phyloP scores from a whole-genome alignment of 345 rosid genomes.

The Eutrema yunnanense region DNA sequence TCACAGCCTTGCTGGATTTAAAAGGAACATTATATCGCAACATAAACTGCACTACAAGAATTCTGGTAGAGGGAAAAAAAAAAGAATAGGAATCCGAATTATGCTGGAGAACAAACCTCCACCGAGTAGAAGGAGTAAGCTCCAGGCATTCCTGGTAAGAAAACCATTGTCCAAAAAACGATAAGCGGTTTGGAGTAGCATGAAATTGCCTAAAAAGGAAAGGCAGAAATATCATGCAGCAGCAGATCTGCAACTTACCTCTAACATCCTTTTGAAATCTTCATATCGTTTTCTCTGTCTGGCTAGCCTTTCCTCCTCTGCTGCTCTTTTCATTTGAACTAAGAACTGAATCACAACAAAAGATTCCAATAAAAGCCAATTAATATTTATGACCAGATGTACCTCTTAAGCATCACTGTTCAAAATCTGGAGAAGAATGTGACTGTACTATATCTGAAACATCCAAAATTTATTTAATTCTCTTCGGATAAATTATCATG shows the following conservation, averaged over 20 bases:
- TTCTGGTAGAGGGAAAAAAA: background rate
- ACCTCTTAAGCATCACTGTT: conserved; percentile 13
- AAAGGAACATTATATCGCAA: conserved; percentile 15
- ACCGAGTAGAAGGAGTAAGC: conserved; percentile 67
- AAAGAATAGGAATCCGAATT: conserved; percentile 1
- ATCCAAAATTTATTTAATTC: background rate
- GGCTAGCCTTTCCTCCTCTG: conserved; percentile 68
- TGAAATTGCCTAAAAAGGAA: background rate
- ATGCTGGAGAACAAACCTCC: conserved; percentile 63
- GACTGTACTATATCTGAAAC: background rate
- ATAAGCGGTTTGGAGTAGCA: background rate
- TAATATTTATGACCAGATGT: background rate
- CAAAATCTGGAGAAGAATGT: conserved; percentile 1
- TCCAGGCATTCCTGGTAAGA: conserved; percentile 61
- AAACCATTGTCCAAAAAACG: conserved; percentile 6
- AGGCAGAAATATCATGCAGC: conserved; percentile 1
- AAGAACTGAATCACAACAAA: conserved; percentile 49
- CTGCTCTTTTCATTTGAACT: conserved; percentile 66
- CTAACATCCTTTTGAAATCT: conserved; percentile 78
- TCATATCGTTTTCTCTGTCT: conserved; percentile 74
- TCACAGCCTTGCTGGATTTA: conserved; percentile 65
- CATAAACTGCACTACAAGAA: conserved; percentile 2
- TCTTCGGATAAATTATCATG: background rate
- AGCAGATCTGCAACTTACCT: conserved; percentile 44
- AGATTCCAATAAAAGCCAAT: background rate